Evolutionary conservation across 345 rosid genomes (phyloP), one percentile per base, ranked within the genome.

Genomic region (Arabis hirsuta): DNA sequence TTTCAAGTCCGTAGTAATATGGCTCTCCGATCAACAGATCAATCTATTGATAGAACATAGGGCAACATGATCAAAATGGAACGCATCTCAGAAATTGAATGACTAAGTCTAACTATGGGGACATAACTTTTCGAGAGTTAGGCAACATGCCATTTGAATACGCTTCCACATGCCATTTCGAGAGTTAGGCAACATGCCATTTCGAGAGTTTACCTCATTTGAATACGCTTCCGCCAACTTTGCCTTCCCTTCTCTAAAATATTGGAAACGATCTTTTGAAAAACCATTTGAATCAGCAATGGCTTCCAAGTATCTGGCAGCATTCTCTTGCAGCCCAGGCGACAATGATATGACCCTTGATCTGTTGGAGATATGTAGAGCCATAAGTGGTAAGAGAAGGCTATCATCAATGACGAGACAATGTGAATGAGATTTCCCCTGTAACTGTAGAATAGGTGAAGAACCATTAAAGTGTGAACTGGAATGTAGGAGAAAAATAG

Each of bases 11-110:
- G 73, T 66, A 76, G 77, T 84, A 95, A 77, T 83, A 90, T 27
- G 96, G 99, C 73, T 95, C 99, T 65, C 88, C 96, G 66, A 95
- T 81, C 79, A 91, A 73, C 70, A 88, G 73, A 74, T 95, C 97
- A 79, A 87, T 83, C 99, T 95, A 80, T 59, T 67, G 73, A 76
- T 29, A 44, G 19, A 62, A 36, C 43, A 67, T 4, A 51, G 34
- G 24, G 39, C 32, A 36, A 58, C 59, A 2, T 47, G 34, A 45
- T 45, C 64, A 61, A 61, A 54, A 54, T 53, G 19, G 19, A 67
- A 59, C 38, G 38, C 10, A 58, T 1, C 13, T 38, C 6, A 39
- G 39, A 24, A 20, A 10, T 19, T 27, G n/a, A 10, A 31, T 43
- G 42, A 55, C 38, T 44, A 51, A 53, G 43, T 50, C 16, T 2